These are phyloP conservation scores for Aspergillus neoniger DNA, from an alignment of 2,329 filamentous ascomycete species.

Conservation along the genomic window DNA sequence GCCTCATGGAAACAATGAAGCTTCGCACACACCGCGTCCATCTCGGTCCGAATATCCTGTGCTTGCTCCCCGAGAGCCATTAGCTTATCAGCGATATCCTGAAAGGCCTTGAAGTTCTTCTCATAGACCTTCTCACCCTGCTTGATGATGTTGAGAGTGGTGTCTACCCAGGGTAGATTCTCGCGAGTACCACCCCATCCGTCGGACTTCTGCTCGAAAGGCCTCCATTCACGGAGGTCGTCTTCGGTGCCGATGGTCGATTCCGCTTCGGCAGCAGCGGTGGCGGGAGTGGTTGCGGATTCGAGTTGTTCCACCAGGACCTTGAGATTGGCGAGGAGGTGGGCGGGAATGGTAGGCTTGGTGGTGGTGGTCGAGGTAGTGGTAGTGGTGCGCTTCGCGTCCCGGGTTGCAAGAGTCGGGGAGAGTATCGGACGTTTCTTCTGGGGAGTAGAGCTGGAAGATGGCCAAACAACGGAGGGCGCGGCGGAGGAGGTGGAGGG, in stretches of 20 bases:
- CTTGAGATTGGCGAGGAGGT: neutral
- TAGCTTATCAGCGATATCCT: neutral
- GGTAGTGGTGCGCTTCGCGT: neutral
- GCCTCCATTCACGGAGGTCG: too few relatives aligned
- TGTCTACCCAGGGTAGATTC: neutral
- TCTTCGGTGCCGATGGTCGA: too few relatives aligned
- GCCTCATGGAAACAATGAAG: too few relatives aligned
- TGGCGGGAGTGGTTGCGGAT: neutral
- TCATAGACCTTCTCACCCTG: neutral
- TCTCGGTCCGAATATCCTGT: too few relatives aligned
- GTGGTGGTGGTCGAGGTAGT: neutral
- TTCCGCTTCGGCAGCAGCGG: too few relatives aligned
- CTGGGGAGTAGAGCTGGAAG: neutral
- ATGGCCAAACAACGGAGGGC: too few relatives aligned
- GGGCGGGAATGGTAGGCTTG: too few relatives aligned
- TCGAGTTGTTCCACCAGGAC: neutral
- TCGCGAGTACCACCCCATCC: too few relatives aligned
- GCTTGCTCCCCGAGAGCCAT: neutral
- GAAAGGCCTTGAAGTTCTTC: neutral
- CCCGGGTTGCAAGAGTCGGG: neutral
- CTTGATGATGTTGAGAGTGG: neutral
- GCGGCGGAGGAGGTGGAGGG: neutral
- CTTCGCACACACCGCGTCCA: too few relatives aligned
- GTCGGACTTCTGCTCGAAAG: too few relatives aligned
- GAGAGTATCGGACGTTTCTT: neutral